These are phyloP conservation scores for Parastagonospora nodorum DNA, from an alignment of 2,329 filamentous ascomycete genomes.

Conservation along the genomic window DNA sequence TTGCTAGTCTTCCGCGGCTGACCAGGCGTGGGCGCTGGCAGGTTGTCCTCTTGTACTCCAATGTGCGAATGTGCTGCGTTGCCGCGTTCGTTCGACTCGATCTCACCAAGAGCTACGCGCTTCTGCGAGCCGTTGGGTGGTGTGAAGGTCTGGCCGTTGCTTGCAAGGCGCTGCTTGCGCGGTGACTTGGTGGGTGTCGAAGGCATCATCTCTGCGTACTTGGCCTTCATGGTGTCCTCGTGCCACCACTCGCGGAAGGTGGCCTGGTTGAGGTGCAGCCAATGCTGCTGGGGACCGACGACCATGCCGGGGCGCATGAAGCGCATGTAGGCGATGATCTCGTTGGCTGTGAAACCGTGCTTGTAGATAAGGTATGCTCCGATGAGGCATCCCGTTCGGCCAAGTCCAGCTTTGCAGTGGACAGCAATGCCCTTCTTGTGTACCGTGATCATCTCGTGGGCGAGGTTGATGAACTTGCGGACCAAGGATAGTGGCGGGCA, in stretches of 20 bases:
- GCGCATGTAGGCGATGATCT: constrained; percentile 96
- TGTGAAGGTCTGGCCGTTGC: constrained; percentile 75
- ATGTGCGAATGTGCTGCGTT: constrained; percentile 54
- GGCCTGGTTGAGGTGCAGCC: constrained; percentile 96
- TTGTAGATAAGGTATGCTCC: constrained; percentile 97
- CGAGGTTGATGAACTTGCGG: constrained; percentile 90
- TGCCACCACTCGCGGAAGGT: constrained; percentile 98
- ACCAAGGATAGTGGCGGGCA: constrained; percentile 90
- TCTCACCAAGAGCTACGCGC: constrained; percentile 88
- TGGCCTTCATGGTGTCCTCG: constrained; percentile 78
- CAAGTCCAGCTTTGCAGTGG: constrained; percentile 97
- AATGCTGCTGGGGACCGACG: constrained; percentile 97
- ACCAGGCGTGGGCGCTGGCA: constrained; percentile 92
- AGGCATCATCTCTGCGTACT: constrained; percentile 67
- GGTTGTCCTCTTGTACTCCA: constrained; percentile 81
- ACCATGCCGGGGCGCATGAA: constrained; percentile 99
- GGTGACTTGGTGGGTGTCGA: constrained; percentile 63
- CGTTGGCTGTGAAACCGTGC: constrained; percentile 95
- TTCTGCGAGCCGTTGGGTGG: constrained; percentile 80
- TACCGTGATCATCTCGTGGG: constrained; percentile 90
- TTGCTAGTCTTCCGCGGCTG: constrained; percentile 90
- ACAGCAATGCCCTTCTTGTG: constrained; percentile 94
- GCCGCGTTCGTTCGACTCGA: constrained; percentile 75
- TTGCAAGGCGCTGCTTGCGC: constrained; percentile 57
- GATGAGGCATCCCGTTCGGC: constrained; percentile 93